phyloP scores from a whole-genome alignment of 2,329 filamentous ascomycete genomes.

The Calonectria naviculata region DNA sequence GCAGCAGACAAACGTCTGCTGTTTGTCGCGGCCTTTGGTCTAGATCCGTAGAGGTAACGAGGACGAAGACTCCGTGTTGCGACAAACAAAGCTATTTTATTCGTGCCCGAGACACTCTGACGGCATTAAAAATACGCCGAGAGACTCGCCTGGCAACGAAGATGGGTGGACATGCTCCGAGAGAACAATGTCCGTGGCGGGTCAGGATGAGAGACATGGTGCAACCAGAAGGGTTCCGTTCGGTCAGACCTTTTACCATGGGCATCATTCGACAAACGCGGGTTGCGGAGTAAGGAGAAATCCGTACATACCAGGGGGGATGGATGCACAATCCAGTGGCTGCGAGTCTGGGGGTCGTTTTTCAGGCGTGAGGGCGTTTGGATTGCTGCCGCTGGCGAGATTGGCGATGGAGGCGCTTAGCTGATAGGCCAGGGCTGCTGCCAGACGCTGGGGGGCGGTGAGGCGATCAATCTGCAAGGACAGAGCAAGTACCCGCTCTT shows the following conservation, averaged over 20 bases:
- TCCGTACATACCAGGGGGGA: neutral
- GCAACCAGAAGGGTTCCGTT: constrained; percentile 60
- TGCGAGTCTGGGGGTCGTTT: neutral
- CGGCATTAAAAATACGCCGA: constrained; percentile 27
- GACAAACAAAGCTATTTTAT: constrained; percentile 43
- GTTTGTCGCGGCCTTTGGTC: constrained; percentile 72
- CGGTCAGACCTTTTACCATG: constrained; percentile 75
- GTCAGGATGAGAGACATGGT: constrained; percentile 38
- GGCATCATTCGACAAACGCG: constrained; percentile 60
- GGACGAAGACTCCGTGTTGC: constrained; percentile 65
- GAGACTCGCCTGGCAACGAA: constrained; percentile 19
- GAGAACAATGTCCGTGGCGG: constrained; percentile 22
- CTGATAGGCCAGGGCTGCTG: neutral
- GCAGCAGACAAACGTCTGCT: constrained; percentile 39
- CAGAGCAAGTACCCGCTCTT: constrained; percentile 6
- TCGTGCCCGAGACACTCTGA: constrained; percentile 27
- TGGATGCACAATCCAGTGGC: neutral
- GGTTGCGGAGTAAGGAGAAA: constrained; percentile 1
- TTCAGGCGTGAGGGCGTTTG: neutral
- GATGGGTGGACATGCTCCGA: constrained; percentile 22
- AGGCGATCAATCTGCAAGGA: neutral
- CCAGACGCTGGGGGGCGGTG: constrained; percentile 7
- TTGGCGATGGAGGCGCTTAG: neutral
- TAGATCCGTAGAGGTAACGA: constrained; percentile 55
- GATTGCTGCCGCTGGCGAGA: neutral